phyloP scores from a whole-genome alignment of 352 stramenopile genomes.

The Pythium vanterpoolii region DNA sequence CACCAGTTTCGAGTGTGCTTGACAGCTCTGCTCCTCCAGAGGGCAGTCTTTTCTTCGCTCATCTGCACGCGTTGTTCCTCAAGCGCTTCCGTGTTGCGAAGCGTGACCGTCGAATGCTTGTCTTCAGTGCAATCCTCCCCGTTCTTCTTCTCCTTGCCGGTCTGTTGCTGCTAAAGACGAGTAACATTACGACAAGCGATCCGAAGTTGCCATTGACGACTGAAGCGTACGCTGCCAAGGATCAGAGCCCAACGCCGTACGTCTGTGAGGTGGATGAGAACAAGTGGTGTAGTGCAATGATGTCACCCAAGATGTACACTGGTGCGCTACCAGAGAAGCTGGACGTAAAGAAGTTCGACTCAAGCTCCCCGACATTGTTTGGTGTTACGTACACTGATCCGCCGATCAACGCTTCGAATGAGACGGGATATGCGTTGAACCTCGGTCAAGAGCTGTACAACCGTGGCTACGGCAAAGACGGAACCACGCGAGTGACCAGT shows the following conservation, averaged over 20 bases:
- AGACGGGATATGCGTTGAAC: conserved; percentile 41
- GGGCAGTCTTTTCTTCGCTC: conserved; percentile 68
- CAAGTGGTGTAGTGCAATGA: conserved; percentile 38
- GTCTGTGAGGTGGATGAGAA: conserved; percentile 32
- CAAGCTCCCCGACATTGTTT: conserved; percentile 50
- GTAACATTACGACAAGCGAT: conserved; percentile 27
- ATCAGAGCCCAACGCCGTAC: conserved; percentile 41
- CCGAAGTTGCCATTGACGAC: conserved; percentile 41
- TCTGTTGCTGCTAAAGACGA: conserved; percentile 38
- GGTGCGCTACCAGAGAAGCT: conserved; percentile 22
- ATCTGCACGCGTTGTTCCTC: conserved; percentile 76
- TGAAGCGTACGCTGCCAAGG: conserved; percentile 19
- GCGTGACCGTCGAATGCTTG: conserved; percentile 84
- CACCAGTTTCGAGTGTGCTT: conserved; percentile 15
- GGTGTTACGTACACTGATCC: conserved; percentile 48
- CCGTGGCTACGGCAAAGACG: conserved; percentile 25
- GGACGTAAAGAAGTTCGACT: conserved; percentile 27
- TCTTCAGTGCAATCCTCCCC: conserved; percentile 56
- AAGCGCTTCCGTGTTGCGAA: conserved; percentile 88
- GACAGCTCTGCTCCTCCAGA: conserved; percentile 2
- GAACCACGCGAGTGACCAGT: background rate
- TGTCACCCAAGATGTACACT: conserved; percentile 36
- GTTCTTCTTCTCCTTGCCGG: conserved; percentile 79
- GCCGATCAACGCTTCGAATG: conserved; percentile 36
- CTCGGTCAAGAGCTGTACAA: conserved; percentile 53